A percentile compares a stretch with the other conserved stretches of the same genome.
phyloP scores from a whole-genome alignment of 768 basidiomycete species.

The Russula olivacea region DNA sequence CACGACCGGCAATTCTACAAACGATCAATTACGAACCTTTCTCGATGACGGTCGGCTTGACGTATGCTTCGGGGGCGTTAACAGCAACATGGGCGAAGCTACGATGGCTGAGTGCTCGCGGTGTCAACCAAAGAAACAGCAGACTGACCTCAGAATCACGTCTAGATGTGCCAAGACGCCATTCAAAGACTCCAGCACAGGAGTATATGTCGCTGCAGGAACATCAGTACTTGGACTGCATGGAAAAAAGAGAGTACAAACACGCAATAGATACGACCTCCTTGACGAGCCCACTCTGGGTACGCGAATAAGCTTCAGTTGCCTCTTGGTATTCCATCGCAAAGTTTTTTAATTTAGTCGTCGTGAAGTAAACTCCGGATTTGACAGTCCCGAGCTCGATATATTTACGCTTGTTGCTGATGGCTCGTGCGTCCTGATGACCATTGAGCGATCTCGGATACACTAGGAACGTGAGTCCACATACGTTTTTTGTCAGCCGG shows the following conservation, averaged over 20 bases:
- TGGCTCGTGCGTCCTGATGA: conserved; percentile 68
- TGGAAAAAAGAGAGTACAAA: conserved; percentile 30
- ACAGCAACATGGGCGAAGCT: conserved; percentile 92
- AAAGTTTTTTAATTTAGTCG: conserved; percentile 59
- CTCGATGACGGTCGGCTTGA: conserved; percentile 75
- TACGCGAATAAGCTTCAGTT: conserved; percentile 61
- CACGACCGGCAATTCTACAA: background rate
- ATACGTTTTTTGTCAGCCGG: conserved; percentile 82
- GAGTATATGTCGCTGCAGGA: conserved; percentile 79
- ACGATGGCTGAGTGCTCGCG: background rate
- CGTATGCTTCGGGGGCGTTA: conserved; percentile 80
- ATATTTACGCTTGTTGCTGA: conserved; percentile 60
- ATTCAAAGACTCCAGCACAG: conserved; percentile 81
- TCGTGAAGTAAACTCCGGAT: conserved; percentile 85
- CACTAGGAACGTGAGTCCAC: conserved; percentile 26
- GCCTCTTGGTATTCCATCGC: conserved; percentile 68
- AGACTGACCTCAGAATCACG: conserved; percentile 73
- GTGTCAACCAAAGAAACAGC: background rate
- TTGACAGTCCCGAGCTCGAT: conserved; percentile 83
- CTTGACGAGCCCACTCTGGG: conserved; percentile 79
- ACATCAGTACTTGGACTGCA: background rate
- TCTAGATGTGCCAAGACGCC: conserved; percentile 84
- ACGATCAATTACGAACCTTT: conserved; percentile 47
- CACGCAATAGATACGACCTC: conserved; percentile 91
- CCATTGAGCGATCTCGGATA: background rate